Evolutionary conservation across 2,329 filamentous ascomycete species (phyloP), one percentile per base, ranked within the genome.

Genomic region (Trichoderma cornu-damae): DNA sequence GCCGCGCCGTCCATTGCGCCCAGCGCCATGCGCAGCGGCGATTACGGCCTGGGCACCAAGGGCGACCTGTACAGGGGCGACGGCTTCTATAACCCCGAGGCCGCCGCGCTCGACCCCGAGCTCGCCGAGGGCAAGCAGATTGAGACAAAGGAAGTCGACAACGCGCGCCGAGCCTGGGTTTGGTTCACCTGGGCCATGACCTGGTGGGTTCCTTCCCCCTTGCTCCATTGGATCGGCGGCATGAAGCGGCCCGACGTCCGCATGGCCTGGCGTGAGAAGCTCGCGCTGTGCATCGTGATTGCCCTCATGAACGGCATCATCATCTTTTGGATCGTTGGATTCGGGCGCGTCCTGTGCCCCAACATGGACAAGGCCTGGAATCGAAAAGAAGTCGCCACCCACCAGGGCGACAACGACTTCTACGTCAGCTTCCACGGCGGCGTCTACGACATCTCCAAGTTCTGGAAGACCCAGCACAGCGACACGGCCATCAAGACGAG

Each of bases 201-300:
- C 0, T 97, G 90, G 70, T 97, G 89, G 88, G 94, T 96, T 63
- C 94, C 94, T 0, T 97, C 93, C 0, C 88, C 90, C 47, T 63
- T 89, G 2, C 83, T 99, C 14, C 82, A 82, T n/a, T 87, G 80
- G 59, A 68, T 97, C 58, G 94, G 94, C 30, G 89, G 93, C 20
- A 99, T 99, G 94, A 95, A 96, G 75, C 86, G 94, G 56, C 94
- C 92, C 1, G 94, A 99, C 73, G 90, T 99, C 7, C 89, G 94
- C 24, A 89, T 96, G 84, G 94, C 94, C 0, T 99, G 94, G 94
- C 84, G 94, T 72, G 94, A 99, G 68, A 99, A 99, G 73, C 51
- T 99, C 9, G 87, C 94, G 0, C 77, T 99, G 9, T 85, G 92
- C 46, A 77, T 89, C 59, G 66, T 96, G 52, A 97, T 99, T 64